Evolutionary conservation across 2,329 filamentous ascomycete species (phyloP).

Genomic region (Fusarium ambrosium): DNA sequence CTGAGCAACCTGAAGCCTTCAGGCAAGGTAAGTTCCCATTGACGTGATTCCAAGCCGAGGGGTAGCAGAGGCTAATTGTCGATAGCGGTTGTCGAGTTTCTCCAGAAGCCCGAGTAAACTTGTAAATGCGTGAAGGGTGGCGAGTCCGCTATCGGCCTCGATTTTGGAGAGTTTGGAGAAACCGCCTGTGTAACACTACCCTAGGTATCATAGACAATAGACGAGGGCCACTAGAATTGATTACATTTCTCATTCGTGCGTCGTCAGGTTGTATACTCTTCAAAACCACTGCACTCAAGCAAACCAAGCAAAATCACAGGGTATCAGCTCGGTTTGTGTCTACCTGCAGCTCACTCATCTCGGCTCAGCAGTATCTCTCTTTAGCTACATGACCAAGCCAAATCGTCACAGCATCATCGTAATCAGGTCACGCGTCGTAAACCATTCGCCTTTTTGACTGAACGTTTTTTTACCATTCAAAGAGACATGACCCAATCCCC

Average conservation of each 20-base stretch:
- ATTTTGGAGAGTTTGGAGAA: slow-evolving; percentile 13
- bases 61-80: slow-evolving; percentile 3
- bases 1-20: slow-evolving; percentile 87
- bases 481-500: slow-evolving; percentile 58
- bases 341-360: slow-evolving; percentile 36
- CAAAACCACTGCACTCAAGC: not conserved
- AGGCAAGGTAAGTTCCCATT: slow-evolving; percentile 69
- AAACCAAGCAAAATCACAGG: not conserved
- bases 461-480: slow-evolving; percentile 53
- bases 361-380: slow-evolving; percentile 10
- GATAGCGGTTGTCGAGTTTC: slow-evolving; percentile 74
- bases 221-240: slow-evolving; percentile 11
- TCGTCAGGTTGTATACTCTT: not conserved
- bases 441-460: slow-evolving; percentile 44
- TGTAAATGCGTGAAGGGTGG: slow-evolving; percentile 1
- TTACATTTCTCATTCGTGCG: slow-evolving; percentile 3
- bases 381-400: slow-evolving; percentile 18
- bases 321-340: slow-evolving; percentile 30
- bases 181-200: slow-evolving; percentile 12
- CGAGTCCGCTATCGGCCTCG: slow-evolving; percentile 20
- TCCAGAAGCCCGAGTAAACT: slow-evolving; percentile 62
- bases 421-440: slow-evolving; percentile 35
- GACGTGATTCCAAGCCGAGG: not conserved
- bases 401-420: slow-evolving; percentile 32
- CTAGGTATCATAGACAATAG: slow-evolving; percentile 13